Percentiles rank a stretch among this genome's conserved stretches.
Conservation (phyloP, 2,329 filamentous ascomycete genomes). For the Ophiostoma ips region DNA sequence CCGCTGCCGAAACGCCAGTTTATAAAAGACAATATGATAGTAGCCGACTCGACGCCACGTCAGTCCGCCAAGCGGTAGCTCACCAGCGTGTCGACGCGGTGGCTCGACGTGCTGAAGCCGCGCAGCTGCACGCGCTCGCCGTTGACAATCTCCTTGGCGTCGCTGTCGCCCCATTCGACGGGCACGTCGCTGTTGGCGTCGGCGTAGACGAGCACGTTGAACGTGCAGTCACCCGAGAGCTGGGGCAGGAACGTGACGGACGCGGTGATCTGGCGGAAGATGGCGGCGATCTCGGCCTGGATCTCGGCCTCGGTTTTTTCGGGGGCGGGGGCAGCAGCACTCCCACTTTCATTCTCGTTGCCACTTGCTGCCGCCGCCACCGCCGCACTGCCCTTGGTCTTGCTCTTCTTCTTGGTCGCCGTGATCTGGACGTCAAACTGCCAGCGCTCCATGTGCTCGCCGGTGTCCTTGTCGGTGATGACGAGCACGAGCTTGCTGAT, state of each 20-base stretch:
- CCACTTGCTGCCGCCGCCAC: slow-evolving; percentile 16
- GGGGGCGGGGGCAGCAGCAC: slow-evolving; percentile 20
- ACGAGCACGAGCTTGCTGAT: slow-evolving; percentile 96
- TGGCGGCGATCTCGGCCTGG: slow-evolving; percentile 86
- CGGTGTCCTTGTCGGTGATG: slow-evolving; percentile 92
- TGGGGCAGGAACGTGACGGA: slow-evolving; percentile 95
- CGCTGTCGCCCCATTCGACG: slow-evolving; percentile 96
- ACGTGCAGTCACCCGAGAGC: slow-evolving; percentile 87
- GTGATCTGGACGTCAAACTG: slow-evolving; percentile 61
- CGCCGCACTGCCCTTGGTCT: slow-evolving; percentile 10
- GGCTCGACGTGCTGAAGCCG: slow-evolving; percentile 90
- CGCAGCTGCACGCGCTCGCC: slow-evolving; percentile 91
- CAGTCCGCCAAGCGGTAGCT: slow-evolving; percentile 58
- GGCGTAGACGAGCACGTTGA: slow-evolving; percentile 96
- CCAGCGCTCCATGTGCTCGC: slow-evolving; percentile 92
- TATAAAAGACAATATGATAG: neutral
- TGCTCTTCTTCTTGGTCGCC: slow-evolving; percentile 20
- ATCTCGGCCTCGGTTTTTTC: slow-evolving; percentile 92
- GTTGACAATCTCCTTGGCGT: slow-evolving; percentile 90
- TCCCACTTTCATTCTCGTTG: slow-evolving; percentile 15
- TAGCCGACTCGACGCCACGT: neutral
- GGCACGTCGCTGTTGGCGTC: slow-evolving; percentile 94
- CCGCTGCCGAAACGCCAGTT: neutral
- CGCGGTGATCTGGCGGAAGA: slow-evolving; percentile 96
- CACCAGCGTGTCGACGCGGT: slow-evolving; percentile 87